Evolutionary conservation across 2,329 filamentous ascomycete species (phyloP), one percentile per base, ranked within the genome.

Genomic region (Didymella exigua): DNA sequence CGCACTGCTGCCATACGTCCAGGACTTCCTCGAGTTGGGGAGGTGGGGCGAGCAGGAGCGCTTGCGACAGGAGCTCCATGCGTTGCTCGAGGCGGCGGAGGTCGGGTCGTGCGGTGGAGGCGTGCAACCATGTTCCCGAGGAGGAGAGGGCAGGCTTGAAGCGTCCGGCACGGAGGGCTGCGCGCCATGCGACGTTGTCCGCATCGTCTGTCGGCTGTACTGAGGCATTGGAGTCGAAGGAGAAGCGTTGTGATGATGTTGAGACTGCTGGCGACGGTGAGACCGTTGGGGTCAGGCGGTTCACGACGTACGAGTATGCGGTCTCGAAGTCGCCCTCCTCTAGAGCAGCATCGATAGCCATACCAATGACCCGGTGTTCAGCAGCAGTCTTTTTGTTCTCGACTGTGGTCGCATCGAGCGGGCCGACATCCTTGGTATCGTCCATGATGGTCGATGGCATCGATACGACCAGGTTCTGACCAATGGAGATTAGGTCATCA

Each of bases 311-410:
- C 0, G 89, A 93, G 71, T 93, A 95, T 10, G 90, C 90, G 0
- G 90, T 95, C 70, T 96, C 91, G 58, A 95, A 95, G 69, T 86
- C 91, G 59, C 92, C 87, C 68, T 93, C 89, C 9, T 81, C 80
- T 1, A 95, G 80, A 11, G 90, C 89, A 13, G 89, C 86, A 69
- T 91, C 87, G 34, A 93, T 86, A 60, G 90, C 91, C 88, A 93
- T 91, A 54, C 89, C 88, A 5, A 86, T 87, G 45, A 95, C 86
- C 26, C 90, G 84, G 42, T 83, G 85, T 67, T 88, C 85, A 4
- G 85, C 82, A 31, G 78, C 68, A 3, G 71, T 61, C 23, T 75
- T 75, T 37, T 73, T 68, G 30, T 71, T 60, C 33, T 71, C 65
- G 0, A 71, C 50, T 58, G 62, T 49, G 60, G 58, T 49, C 4